Percentiles rank a stretch among this genome's conserved stretches.
These are phyloP conservation scores for Flaveria ramosissima DNA, from an alignment of 129 eudicot species.

Conservation along the genomic window DNA sequence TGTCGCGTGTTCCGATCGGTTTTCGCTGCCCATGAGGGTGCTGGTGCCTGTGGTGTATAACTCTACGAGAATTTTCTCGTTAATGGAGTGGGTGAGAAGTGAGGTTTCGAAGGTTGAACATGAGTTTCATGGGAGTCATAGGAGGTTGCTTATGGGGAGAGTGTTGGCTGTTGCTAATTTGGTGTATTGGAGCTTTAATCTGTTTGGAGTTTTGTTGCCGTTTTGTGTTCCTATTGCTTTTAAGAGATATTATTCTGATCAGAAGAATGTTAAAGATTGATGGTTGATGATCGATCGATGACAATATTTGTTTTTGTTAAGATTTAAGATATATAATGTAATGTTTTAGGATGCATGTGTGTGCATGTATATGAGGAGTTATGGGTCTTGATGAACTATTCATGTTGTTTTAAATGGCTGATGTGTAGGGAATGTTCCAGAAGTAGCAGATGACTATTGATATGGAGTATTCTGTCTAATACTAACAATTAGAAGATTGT, in stretches of 20 bases:
- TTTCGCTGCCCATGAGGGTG: constrained; percentile 72
- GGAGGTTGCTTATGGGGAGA: constrained; percentile 63
- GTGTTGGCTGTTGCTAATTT: constrained; percentile 61
- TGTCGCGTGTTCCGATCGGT: constrained; percentile 48
- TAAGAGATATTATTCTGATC: constrained; percentile 50
- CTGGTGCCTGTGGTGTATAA: constrained; percentile 78
- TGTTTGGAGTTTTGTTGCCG: constrained; percentile 86
- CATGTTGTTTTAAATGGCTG: too few relatives aligned
- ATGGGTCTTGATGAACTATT: too few relatives aligned
- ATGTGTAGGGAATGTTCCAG: too few relatives aligned
- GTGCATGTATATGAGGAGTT: too few relatives aligned
- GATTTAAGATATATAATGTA: too few relatives aligned
- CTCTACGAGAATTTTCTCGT: constrained; percentile 53
- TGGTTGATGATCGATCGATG: not conserved
- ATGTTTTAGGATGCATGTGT: too few relatives aligned
- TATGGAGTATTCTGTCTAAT: too few relatives aligned
- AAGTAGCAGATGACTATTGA: too few relatives aligned
- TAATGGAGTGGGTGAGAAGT: constrained; percentile 65
- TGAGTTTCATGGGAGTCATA: constrained; percentile 25
- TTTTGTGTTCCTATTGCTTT: constrained; percentile 65
- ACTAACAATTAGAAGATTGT: too few relatives aligned
- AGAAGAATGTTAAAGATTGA: constrained; percentile 28
- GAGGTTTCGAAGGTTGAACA: constrained; percentile 52
- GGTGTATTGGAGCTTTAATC: constrained; percentile 70
- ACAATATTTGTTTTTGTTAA: too few relatives aligned